Evolutionary conservation across 495 filamentous ascomycete species (phyloP).

Genomic region (Annulohypoxylon maeteangense): DNA sequence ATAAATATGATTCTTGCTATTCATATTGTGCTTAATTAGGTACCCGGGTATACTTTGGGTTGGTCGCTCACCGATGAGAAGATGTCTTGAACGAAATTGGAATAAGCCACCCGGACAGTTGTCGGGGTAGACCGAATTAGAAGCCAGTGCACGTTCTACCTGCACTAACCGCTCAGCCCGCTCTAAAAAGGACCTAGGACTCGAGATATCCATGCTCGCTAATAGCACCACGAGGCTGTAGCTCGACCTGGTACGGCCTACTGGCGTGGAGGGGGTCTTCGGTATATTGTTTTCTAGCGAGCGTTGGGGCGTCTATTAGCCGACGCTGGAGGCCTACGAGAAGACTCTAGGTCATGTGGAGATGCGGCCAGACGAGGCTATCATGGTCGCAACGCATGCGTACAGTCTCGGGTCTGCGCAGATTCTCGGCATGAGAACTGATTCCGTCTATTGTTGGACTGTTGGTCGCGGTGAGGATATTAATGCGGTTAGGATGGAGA

Average conservation of each 20-base stretch:
- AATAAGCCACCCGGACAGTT: too few relatives aligned
- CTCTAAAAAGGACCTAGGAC: slow-evolving; percentile 35
- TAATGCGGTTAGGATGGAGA: slow-evolving; percentile 54
- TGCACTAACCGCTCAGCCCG: slow-evolving; percentile 36
- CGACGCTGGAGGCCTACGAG: slow-evolving; percentile 56
- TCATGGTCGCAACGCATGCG: slow-evolving; percentile 65
- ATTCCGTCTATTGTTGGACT: slow-evolving; percentile 65
- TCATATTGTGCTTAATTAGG: neutral
- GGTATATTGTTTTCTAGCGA: slow-evolving; percentile 64
- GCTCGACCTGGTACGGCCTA: slow-evolving; percentile 61
- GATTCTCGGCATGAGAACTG: slow-evolving; percentile 58
- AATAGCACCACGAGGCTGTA: slow-evolving; percentile 67
- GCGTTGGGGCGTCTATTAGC: slow-evolving; percentile 61
- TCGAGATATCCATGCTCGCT: slow-evolving; percentile 60
- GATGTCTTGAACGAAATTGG: too few relatives aligned
- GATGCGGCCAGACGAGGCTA: slow-evolving; percentile 57
- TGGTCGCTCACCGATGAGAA: neutral
- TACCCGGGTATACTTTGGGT: neutral
- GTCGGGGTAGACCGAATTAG: too few relatives aligned
- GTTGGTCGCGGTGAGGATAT: slow-evolving; percentile 65
- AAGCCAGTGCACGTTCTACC: neutral
- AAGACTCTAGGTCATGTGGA: slow-evolving; percentile 58
- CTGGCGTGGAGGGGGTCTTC: slow-evolving; percentile 55
- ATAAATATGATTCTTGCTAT: too few relatives aligned
- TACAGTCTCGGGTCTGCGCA: slow-evolving; percentile 63